These are phyloP conservation scores for Dactylellina parvicollis DNA, from an alignment of 2,329 filamentous ascomycete genomes.

Conservation along the genomic window DNA sequence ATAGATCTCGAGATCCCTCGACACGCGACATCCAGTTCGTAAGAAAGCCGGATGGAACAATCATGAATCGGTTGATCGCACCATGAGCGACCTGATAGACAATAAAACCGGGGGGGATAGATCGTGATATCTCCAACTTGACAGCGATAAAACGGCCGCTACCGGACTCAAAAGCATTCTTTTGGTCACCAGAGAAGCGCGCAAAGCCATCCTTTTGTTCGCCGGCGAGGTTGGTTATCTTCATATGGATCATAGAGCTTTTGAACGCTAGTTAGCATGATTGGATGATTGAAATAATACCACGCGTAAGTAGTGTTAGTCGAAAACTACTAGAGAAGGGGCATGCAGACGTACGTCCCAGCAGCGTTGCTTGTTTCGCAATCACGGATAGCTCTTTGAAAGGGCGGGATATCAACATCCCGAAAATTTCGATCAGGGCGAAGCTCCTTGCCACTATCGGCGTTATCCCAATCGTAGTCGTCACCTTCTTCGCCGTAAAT, in stretches of 20 bases:
- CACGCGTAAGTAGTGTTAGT: too few relatives aligned
- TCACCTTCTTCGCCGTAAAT: not conserved
- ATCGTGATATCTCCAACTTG: not conserved
- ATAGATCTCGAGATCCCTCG: not conserved
- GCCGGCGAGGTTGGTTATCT: not conserved
- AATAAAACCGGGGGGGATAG: not conserved
- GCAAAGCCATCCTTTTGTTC: not conserved
- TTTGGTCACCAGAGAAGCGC: not conserved
- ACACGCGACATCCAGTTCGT: not conserved
- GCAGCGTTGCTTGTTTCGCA: conserved; percentile 1
- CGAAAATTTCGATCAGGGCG: conserved; percentile 1
- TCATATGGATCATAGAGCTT: too few relatives aligned
- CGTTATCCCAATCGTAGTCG: not conserved
- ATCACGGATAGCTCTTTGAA: not conserved
- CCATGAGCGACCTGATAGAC: not conserved
- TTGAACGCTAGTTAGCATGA: too few relatives aligned
- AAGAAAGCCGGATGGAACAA: not conserved
- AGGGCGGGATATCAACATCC: not conserved
- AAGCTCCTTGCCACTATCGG: too few relatives aligned
- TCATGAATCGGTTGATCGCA: not conserved
- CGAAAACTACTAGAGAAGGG: too few relatives aligned
- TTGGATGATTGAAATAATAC: too few relatives aligned
- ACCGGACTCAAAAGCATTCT: not conserved
- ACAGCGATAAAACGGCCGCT: not conserved
- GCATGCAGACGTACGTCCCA: not conserved